Base-by-base conservation (phyloP, 2,329 filamentous ascomycete genomes). In the Exophiala spinifera region DNA sequence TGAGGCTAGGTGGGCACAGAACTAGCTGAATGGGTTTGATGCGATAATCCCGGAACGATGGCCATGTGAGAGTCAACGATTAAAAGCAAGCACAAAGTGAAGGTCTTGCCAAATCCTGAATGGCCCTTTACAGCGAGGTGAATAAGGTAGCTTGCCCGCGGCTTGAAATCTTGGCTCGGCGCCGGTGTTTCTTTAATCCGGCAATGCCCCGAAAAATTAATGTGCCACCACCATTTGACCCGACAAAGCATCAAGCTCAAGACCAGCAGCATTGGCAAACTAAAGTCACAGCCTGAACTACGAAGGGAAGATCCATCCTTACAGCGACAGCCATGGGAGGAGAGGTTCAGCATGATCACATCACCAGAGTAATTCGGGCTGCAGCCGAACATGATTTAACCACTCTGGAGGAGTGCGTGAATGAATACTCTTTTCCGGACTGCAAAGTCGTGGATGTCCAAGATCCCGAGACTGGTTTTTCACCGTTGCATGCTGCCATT, bases 401-500 rank as follows among this genome's bases (percentile, higher is more conserved):
- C 33, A 78, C 80, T 46, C 80, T 96, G 39, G 66, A 69, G 34
- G 63, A 64, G 3, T 55, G 64, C 14, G 47, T 63, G 13, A 49
- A 61, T 21, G 39, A 54, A 31, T 61, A 56, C 53, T 59, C 56
- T 13, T 64, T 64, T 46, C 53, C 53, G n/a, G 68, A 73, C 14
- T 62, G 57, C 3, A 83, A 79, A 46, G 85, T 74, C 74, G 89
- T 76, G 28, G 91, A 87, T 69, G 84, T 87, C 3, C 90, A 92
- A 70, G 92, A 97, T 67, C 81, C 87, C 4, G 84, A 86, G 57
- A 96, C 91, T 1, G 89, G 89, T 56, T 90, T 87, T 70, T 91
- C 91, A 7, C 91, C 92, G 8, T 79, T 97, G 13, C 94, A 97
- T 72, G 88, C 91, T 19, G 90, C 91, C 36, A 89, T 97, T 67